Percentiles rank a stretch among this genome's conserved stretches.
Evolutionary conservation across 2,329 filamentous ascomycete genomes (phyloP).

Genomic region (Pestalotiopsis sp.): DNA sequence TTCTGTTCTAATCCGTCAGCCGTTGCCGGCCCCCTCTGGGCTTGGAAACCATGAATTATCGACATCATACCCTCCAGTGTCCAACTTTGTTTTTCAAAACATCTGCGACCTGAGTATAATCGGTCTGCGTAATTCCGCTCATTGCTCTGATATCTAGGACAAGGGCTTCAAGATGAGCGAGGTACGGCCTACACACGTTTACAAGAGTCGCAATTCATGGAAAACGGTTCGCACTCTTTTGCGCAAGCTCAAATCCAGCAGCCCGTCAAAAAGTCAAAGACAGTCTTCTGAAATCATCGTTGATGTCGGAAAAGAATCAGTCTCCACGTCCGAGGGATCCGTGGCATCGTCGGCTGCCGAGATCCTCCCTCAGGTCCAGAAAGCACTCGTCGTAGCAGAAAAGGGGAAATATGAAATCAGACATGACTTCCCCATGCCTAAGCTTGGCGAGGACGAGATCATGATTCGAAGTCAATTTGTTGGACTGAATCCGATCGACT

Average conservation of each 20-base stretch:
- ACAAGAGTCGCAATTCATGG: conserved; percentile 23
- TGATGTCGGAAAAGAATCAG: conserved; percentile 17
- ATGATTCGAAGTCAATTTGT: conserved; percentile 36
- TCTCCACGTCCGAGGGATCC: conserved; percentile 23
- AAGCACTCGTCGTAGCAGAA: conserved; percentile 30
- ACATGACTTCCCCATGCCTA: conserved; percentile 26
- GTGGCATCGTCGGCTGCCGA: conserved; percentile 20
- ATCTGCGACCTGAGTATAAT: not conserved
- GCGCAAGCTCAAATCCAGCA: conserved; percentile 21
- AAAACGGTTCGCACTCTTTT: conserved; percentile 24
- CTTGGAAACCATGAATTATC: not conserved
- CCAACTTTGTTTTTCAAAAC: not conserved
- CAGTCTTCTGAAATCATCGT: conserved; percentile 16
- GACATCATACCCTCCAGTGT: not conserved
- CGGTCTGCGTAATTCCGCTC: not conserved
- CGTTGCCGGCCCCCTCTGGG: not conserved
- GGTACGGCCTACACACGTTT: conserved; percentile 15
- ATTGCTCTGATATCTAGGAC: not conserved
- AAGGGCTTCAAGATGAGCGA: conserved; percentile 18
- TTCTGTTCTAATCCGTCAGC: conserved; percentile 11
- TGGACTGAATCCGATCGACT: conserved; percentile 44
- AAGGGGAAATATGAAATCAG: conserved; percentile 30
- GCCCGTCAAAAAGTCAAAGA: conserved; percentile 16
- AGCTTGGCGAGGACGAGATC: conserved; percentile 34
- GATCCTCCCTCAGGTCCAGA: conserved; percentile 21